These are phyloP conservation scores for Tetragonia tetragonoides DNA, from an alignment of 148 eudicot species.

Conservation along the genomic window DNA sequence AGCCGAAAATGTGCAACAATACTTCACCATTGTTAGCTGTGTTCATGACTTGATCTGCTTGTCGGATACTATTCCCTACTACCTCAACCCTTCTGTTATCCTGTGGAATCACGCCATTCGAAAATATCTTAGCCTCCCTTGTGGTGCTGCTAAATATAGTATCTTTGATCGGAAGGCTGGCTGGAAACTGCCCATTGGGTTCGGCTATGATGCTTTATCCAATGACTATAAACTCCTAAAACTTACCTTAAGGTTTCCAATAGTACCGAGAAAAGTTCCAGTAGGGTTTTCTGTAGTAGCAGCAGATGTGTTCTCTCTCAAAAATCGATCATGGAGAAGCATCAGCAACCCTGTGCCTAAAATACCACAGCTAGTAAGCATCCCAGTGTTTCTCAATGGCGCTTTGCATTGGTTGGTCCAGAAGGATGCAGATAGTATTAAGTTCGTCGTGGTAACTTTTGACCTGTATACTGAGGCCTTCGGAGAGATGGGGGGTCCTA, in stretches of 20 bases:
- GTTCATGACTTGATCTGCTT: constrained; percentile 26
- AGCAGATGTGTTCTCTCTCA: not conserved
- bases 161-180: too few species aligned
- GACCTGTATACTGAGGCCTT: constrained; percentile 8
- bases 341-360: not conserved
- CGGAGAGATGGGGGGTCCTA: not conserved
- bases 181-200: not conserved
- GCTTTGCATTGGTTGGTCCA: constrained; percentile 8
- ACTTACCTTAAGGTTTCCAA: not conserved
- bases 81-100: not conserved
- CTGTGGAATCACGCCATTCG: constrained; percentile 27
- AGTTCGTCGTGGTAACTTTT: constrained; percentile 9
- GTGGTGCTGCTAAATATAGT: too few species aligned
- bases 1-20: not conserved
- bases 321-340: not conserved
- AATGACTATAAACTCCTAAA: constrained; percentile 17
- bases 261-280: too few species aligned
- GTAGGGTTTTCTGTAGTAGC: not conserved
- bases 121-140: constrained; percentile 17
- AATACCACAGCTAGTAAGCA: not conserved
- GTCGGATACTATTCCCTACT: constrained; percentile 2
- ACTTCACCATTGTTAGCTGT: constrained; percentile 22
- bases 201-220: constrained; percentile 11
- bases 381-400: constrained; percentile 6
- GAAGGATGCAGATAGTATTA: not conserved